Percentiles rank a stretch among this genome's conserved stretches.
phyloP scores from a whole-genome alignment of 208 protist species.

The Acanthamoeba triangularis region DNA sequence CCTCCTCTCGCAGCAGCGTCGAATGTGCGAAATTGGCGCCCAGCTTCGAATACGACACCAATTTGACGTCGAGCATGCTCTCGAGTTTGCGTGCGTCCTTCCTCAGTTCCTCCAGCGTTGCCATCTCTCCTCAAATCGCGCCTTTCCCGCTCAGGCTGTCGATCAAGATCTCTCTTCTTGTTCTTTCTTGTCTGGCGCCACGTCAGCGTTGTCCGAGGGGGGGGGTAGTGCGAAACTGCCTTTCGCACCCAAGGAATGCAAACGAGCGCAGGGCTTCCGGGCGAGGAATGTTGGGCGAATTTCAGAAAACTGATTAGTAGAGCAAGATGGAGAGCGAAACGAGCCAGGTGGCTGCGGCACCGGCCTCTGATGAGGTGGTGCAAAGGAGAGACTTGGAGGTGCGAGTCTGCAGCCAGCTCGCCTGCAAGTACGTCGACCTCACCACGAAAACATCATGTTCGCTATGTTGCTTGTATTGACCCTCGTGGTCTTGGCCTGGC shows the following conservation, averaged over 20 bases:
- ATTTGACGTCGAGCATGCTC: slow-evolving; percentile 57
- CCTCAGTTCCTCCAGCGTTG: slow-evolving; percentile 44
- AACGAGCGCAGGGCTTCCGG: no score
- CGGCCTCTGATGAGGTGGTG: not conserved
- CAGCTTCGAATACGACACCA: slow-evolving; percentile 61
- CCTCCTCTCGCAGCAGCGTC: slow-evolving; percentile 35
- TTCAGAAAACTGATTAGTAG: not conserved
- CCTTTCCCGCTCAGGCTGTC: no score
- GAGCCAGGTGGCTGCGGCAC: not conserved
- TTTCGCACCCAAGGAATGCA: no score
- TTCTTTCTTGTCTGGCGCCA: no score
- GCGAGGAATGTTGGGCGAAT: not conserved
- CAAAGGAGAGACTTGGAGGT: not conserved
- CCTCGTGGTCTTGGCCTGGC: not conserved
- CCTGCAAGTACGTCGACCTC: not conserved
- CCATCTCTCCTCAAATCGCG: not conserved
- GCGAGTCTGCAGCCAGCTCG: not conserved
- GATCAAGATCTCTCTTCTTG: no score
- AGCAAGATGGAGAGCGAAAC: not conserved
- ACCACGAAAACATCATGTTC: not conserved
- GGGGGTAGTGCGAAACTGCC: no score
- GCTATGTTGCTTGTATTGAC: not conserved
- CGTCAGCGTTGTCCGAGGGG: no score
- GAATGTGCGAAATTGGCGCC: slow-evolving; percentile 70
- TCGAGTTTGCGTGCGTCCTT: slow-evolving; percentile 57